A percentile compares a stretch with the other conserved stretches of the same genome.
These are phyloP conservation scores for Sisymbrium irio DNA, from an alignment of 345 rosid species.

Conservation along the genomic window DNA sequence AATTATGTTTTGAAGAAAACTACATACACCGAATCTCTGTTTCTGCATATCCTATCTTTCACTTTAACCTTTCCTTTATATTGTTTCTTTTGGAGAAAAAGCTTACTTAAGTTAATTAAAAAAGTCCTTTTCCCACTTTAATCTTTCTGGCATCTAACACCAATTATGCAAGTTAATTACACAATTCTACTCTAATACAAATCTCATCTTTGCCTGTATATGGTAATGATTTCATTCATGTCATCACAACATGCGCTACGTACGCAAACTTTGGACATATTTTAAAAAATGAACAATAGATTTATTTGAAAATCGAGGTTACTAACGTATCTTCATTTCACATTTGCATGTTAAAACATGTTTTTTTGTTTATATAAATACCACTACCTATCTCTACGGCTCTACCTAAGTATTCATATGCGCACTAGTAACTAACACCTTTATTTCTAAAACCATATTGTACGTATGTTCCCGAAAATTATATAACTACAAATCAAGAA, in stretches of 20 bases:
- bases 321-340: neutral
- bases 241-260: neutral
- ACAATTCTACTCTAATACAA: neutral
- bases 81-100: constrained; percentile 25
- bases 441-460: too few relatives aligned
- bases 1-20: neutral
- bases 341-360: neutral
- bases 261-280: neutral
- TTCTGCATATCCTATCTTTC: neutral
- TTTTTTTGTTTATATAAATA: neutral
- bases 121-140: constrained; percentile 15
- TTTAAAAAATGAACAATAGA: neutral
- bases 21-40: constrained; percentile 6
- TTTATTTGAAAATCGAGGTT: neutral
- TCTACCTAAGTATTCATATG: too few relatives aligned
- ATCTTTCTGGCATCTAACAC: constrained; percentile 25
- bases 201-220: neutral
- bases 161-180: constrained; percentile 23
- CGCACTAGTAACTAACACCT: too few relatives aligned
- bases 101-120: constrained; percentile 20
- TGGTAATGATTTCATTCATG: neutral
- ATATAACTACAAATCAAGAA: neutral
- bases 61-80: constrained; percentile 19
- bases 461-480: neutral
- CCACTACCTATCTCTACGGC: too few relatives aligned